Evolutionary conservation across 148 eudicot species (phyloP), one percentile per base, ranked within the genome.

Genomic region (Rhododendron simsii): DNA sequence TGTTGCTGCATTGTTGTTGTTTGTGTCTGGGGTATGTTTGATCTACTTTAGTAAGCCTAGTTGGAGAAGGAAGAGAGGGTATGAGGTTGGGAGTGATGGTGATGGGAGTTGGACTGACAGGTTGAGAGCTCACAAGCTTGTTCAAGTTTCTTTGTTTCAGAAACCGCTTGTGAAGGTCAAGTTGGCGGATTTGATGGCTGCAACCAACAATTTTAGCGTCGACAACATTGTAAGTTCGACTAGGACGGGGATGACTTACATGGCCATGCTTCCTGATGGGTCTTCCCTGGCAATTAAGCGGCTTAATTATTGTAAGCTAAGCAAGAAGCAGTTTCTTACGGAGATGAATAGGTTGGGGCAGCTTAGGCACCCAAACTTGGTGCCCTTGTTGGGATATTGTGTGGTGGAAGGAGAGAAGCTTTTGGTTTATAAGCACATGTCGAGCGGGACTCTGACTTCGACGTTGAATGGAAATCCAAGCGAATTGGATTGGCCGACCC

Each of bases 401-500:
- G 71, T 92, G 28, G 95, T 96, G 77, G 96, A 95, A 80, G 98
- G 94, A 51, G 99, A 96, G 86, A 96, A 94, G 87, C 92, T 96
- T 86, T 92, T 96, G 90, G 96, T 96, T 35, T 96, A 96, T 83
- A 96, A 95, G 92, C 91, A 95, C 87, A 93, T 96, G 93, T 84
- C 92, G 0, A 92, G 92, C 67, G 99, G 96, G 83, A 95, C 91
- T 23, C 50, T 96, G 39, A 85, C 86, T 76, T 92, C 95, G 1
- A 55, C 86, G 80, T 84, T 96, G 88, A 84, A 86, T 82, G 92
- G 88, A 7, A 84, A 87, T 75, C 75, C 88, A 6, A 85, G 87
- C 20, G 85, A 53, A 41, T 89, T 96, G 91, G 95, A 93, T 84
- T 96, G 98, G 98, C 86, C 86, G 33, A 89, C 88, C 18, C 87